These are phyloP conservation scores for Epichloe hybrida DNA, from an alignment of 2,329 filamentous ascomycete genomes.

Conservation along the genomic window DNA sequence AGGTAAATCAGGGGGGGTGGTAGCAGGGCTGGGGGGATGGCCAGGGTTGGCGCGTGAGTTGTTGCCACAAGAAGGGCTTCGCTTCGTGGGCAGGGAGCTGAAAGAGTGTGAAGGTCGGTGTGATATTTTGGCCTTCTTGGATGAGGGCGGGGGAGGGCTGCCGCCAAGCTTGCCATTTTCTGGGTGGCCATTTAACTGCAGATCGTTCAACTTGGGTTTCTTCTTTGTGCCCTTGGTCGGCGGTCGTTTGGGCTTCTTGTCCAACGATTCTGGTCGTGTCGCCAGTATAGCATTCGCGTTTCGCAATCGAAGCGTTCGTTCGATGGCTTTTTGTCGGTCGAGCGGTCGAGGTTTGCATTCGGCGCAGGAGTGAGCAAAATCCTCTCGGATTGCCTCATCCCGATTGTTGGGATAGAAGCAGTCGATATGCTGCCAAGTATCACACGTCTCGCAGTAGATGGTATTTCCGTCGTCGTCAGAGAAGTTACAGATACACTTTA, in stretches of 20 bases:
- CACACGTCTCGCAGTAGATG: slow-evolving; percentile 89
- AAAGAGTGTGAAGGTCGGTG: slow-evolving; percentile 70
- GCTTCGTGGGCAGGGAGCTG: slow-evolving; percentile 51
- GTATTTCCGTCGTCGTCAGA: slow-evolving; percentile 94
- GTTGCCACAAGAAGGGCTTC: slow-evolving; percentile 52
- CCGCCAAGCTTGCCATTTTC: slow-evolving; percentile 36
- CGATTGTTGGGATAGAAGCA: slow-evolving; percentile 78
- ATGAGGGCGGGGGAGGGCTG: slow-evolving; percentile 38
- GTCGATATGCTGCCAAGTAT: slow-evolving; percentile 96
- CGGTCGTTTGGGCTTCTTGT: slow-evolving; percentile 62
- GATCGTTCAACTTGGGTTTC: slow-evolving; percentile 59
- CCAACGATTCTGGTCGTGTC: slow-evolving; percentile 29
- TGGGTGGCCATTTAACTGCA: slow-evolving; percentile 43
- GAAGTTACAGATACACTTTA: slow-evolving; percentile 95
- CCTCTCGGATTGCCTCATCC: slow-evolving; percentile 55
- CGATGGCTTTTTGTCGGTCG: slow-evolving; percentile 60
- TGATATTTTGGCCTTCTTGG: slow-evolving; percentile 70
- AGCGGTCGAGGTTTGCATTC: slow-evolving; percentile 72
- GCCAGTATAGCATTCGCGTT: slow-evolving; percentile 23
- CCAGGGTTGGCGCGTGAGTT: slow-evolving; percentile 46
- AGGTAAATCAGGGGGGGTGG: slow-evolving; percentile 53
- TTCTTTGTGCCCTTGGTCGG: slow-evolving; percentile 78
- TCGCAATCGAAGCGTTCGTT: slow-evolving; percentile 50
- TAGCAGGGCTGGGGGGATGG: slow-evolving; percentile 61
- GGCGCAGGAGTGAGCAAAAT: slow-evolving; percentile 72